These are phyloP conservation scores for Trichomonas tenax DNA, from an alignment of 208 protist genomes.

Conservation along the genomic window DNA sequence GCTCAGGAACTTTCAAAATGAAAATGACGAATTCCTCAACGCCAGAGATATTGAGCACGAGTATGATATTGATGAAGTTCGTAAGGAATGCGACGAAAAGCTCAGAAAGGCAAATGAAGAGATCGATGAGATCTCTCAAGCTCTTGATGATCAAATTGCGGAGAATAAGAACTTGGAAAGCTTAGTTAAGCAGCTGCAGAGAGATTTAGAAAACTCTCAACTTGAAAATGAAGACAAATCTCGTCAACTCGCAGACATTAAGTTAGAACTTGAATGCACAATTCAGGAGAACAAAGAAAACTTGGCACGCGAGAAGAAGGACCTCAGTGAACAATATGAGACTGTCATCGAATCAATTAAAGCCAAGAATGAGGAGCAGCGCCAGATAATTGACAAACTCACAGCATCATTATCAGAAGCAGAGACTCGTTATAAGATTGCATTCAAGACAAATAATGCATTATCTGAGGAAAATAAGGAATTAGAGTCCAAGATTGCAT, in stretches of 20 bases:
- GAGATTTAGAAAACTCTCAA: background rate
- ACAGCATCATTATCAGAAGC: background rate
- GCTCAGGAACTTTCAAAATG: background rate
- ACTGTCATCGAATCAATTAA: background rate
- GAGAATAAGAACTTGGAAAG: background rate
- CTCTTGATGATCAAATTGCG: background rate
- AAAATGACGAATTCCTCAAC: background rate
- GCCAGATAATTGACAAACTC: background rate
- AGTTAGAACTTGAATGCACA: background rate
- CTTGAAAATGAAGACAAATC: background rate
- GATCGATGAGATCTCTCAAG: background rate
- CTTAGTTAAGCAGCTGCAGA: background rate
- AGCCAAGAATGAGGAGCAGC: background rate
- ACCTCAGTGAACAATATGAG: background rate
- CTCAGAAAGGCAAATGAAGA: background rate
- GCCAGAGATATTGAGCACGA: background rate
- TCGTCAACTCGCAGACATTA: background rate
- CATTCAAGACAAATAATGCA: background rate
- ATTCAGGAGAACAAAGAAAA: background rate
- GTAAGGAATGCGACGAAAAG: background rate
- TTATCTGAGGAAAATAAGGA: background rate
- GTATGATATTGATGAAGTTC: background rate
- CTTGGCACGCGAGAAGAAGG: background rate
- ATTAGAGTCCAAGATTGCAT: background rate
- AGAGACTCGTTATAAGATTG: background rate